phyloP scores from a whole-genome alignment of 169 alveolate species.

The Plasmodium gaboni region DNA sequence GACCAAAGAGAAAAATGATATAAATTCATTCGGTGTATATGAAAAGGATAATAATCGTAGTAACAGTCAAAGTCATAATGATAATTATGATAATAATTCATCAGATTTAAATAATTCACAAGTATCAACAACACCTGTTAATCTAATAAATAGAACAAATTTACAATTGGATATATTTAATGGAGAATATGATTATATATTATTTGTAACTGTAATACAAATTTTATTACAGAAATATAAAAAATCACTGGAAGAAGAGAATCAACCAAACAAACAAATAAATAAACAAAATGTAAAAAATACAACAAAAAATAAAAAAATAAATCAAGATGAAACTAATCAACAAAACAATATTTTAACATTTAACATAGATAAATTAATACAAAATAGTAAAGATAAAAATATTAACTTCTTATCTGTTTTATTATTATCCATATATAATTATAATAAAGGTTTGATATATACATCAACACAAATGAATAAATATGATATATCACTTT shows the following conservation, averaged over 20 bases:
- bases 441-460: conserved; percentile 55
- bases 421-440: conserved; percentile 55
- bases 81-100: neutral
- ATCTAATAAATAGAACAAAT: conserved; percentile 16
- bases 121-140: neutral
- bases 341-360: conserved; percentile 28
- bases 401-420: conserved; percentile 67
- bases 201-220: conserved; percentile 65
- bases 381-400: conserved; percentile 37
- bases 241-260: neutral
- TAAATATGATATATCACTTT: conserved; percentile 57
- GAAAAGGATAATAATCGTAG: neutral
- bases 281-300: too few relatives aligned
- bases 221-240: conserved; percentile 60
- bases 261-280: too few relatives aligned
- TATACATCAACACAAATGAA: conserved; percentile 49
- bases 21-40: neutral
- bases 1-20: neutral
- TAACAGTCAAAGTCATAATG: too few relatives aligned
- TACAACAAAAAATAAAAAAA: too few relatives aligned
- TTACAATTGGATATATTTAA: conserved; percentile 54
- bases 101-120: neutral
- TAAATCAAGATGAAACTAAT: neutral
- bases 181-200: conserved; percentile 65
- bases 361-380: conserved; percentile 55